These are phyloP conservation scores for Mesembryanthemum crystallinum DNA, from an alignment of 148 eudicot species.

Conservation along the genomic window DNA sequence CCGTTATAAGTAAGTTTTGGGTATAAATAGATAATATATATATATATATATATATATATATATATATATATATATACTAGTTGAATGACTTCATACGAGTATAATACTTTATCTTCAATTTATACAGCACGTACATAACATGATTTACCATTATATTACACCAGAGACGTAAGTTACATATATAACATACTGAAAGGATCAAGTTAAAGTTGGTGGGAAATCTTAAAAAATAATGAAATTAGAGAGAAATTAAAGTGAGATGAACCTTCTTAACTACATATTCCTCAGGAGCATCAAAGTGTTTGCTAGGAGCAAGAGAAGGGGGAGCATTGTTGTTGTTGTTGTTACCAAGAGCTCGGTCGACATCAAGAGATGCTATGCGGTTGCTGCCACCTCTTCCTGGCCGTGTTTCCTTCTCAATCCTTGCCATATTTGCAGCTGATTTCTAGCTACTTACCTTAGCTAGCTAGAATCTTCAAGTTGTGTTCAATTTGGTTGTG, in stretches of 20 bases:
- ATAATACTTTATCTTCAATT: too few relatives aligned
- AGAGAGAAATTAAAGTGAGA: background rate
- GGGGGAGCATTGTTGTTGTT: conserved; percentile 13
- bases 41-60: too few relatives aligned
- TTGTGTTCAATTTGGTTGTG: background rate
- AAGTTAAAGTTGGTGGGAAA: background rate
- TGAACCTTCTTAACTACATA: conserved; percentile 18
- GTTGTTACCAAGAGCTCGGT: background rate
- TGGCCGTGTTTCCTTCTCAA: conserved; percentile 16
- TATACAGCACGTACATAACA: too few relatives aligned
- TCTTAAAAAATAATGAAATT: too few relatives aligned
- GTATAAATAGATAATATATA: too few relatives aligned
- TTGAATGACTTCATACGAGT: too few relatives aligned
- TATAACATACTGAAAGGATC: too few relatives aligned
- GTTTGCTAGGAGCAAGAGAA: conserved; percentile 23
- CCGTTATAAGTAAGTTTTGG: too few relatives aligned
- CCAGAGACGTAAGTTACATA: too few relatives aligned
- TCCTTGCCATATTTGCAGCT: conserved; percentile 12
- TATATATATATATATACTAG: too few relatives aligned
- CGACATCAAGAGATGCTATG: conserved; percentile 28
- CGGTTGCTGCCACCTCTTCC: conserved; percentile 42
- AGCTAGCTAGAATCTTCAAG: background rate
- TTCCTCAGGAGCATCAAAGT: conserved; percentile 20
- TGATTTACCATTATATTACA: too few relatives aligned
- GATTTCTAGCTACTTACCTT: background rate